These are phyloP conservation scores for Drosera spatulata DNA, from an alignment of 179 eudicot genomes.

Conservation along the genomic window DNA sequence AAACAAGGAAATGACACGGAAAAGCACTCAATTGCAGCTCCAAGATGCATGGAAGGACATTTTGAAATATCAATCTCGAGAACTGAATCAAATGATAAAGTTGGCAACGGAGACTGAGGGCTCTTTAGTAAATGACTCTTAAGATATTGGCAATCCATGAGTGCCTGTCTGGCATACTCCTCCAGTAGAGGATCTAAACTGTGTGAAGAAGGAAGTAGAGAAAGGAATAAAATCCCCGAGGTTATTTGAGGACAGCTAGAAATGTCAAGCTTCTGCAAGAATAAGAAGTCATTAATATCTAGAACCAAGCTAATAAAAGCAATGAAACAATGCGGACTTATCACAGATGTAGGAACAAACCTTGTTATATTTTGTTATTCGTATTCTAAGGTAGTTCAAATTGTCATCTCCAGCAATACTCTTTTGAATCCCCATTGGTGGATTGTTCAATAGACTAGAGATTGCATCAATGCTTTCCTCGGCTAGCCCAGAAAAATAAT, in stretches of 20 bases:
- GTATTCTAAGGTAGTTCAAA: conserved; percentile 30
- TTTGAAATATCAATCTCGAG: conserved; percentile 70
- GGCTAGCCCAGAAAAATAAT: conserved; percentile 38
- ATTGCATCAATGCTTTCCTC: conserved; percentile 29
- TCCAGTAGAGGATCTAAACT: conserved; percentile 15
- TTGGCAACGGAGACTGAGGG: conserved; percentile 15
- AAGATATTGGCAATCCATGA: conserved; percentile 15
- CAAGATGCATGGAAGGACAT: conserved; percentile 50
- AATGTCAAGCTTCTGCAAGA: conserved; percentile 71
- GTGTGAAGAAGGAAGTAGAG: conserved; percentile 38
- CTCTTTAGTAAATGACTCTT: conserved; percentile 10
- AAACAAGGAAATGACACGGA: conserved; percentile 64
- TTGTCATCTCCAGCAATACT: conserved; percentile 17
- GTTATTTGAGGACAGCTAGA: conserved; percentile 78
- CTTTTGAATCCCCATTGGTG: conserved; percentile 8
- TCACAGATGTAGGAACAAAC: conserved; percentile 12
- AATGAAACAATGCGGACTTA: not conserved
- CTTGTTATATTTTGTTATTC: conserved; percentile 63
- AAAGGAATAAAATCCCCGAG: conserved; percentile 29
- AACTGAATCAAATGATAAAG: conserved; percentile 42
- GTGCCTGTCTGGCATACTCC: conserved; percentile 15
- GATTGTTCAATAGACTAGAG: conserved; percentile 15
- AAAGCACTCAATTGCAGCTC: conserved; percentile 37
- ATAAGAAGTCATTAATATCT: conserved; percentile 1
- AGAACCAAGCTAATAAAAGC: not conserved